Base-by-base conservation (phyloP, 2,329 filamentous ascomycete genomes). In the Xylaria sp. region DNA sequence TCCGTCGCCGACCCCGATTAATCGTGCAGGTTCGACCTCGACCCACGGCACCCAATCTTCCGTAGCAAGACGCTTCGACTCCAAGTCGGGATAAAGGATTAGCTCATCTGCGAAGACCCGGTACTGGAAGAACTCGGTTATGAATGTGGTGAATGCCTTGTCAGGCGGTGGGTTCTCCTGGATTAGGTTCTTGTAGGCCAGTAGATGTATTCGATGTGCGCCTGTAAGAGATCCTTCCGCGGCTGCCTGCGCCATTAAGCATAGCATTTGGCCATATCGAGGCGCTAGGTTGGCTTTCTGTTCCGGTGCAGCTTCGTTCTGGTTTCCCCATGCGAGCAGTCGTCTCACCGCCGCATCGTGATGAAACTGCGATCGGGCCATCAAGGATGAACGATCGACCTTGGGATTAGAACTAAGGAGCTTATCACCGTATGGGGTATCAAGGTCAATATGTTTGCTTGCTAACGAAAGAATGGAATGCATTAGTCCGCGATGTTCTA, bases 381-480 rank as follows among this genome's bases (percentile, higher is more conserved):
- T 80, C 3, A 91, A 78, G 0, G 82, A 81, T 32, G 84, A 78
- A 3, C 81, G 76, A 48, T 78, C 84, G 10, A 87, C 84, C 42
- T 81, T 80, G 2, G 84, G 82, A 70, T 86, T 83, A 25, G 85
- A 82, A 40, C 80, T 80, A 5, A 90, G 79, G 4, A 90, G 76
- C 55, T 86, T 87, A 65, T 78, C 72, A 12, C 87, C 88, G 63
- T 89, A 88, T 0, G 87, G 84, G 0, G 87, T 86, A 4, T 85
- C 83, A 69, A 85, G 85, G 78, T 91, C 87, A 63, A 91, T 86
- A 75, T 97, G 93, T 69, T 90, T 93, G 73, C 92, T 92, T 44
- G 93, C 92, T 9, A 97, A 85, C 53, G 92, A 93, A 62, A 97
- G 86, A 59, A 97, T 89, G 12, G 93, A 96, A 78, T 97, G 94